Evolutionary conservation across 1,284 basidiomycete genomes (phyloP).

Genomic region (Ganoderma lucidum): DNA sequence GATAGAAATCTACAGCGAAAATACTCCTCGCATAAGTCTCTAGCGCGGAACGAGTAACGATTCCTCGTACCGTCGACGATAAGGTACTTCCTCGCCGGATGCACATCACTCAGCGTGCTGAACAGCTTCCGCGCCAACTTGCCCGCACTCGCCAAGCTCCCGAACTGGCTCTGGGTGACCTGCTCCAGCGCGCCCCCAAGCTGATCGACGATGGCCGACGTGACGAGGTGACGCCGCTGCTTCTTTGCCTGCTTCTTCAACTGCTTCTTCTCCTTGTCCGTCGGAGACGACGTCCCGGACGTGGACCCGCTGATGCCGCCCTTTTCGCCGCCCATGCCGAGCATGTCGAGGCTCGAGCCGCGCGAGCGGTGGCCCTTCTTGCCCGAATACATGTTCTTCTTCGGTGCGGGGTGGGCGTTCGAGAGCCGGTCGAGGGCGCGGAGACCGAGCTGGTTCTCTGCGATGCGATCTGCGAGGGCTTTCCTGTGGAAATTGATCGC

Average conservation of each 20-base stretch:
- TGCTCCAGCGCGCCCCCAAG: slow-evolving; percentile 76
- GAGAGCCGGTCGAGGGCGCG: slow-evolving; percentile 75
- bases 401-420: slow-evolving; percentile 58
- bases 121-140: slow-evolving; percentile 81
- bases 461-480: slow-evolving; percentile 75
- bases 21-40: background rate
- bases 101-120: slow-evolving; percentile 66
- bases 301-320: slow-evolving; percentile 31
- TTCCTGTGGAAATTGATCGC: slow-evolving; percentile 83
- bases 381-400: slow-evolving; percentile 39
- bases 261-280: slow-evolving; percentile 29
- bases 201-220: slow-evolving; percentile 75
- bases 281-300: slow-evolving; percentile 26
- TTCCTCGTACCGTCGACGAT: slow-evolving; percentile 66
- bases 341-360: slow-evolving; percentile 35
- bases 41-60: slow-evolving; percentile 16
- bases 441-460: slow-evolving; percentile 73
- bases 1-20: slow-evolving; percentile 64
- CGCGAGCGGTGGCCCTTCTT: slow-evolving; percentile 48
- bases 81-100: slow-evolving; percentile 65
- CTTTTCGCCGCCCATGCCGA: slow-evolving; percentile 39
- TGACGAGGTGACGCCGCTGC: slow-evolving; percentile 60
- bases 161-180: slow-evolving; percentile 65
- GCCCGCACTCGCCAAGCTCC: slow-evolving; percentile 73
- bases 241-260: slow-evolving; percentile 42